Conservation (phyloP, 805 yeast genomes). For the Candida schatavii region DNA sequence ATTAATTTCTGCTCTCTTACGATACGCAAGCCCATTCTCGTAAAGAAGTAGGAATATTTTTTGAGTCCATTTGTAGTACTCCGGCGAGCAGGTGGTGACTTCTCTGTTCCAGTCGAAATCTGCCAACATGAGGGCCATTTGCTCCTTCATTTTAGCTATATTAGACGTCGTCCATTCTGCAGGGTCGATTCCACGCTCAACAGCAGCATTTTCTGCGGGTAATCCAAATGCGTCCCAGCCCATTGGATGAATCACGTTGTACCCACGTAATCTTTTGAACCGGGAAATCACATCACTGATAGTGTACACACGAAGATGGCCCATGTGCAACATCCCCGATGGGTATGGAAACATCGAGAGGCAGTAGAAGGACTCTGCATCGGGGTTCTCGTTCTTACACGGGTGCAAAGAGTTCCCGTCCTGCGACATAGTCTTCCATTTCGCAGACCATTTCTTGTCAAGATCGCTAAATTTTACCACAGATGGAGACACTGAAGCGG, state of each 20-base stretch:
- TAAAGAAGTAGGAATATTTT: constrained; percentile 70
- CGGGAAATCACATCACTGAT: constrained; percentile 83
- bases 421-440: constrained; percentile 42
- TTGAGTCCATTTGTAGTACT: constrained; percentile 92
- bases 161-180: constrained; percentile 78
- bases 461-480: constrained; percentile 23
- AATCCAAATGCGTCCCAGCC: constrained; percentile 99
- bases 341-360: constrained; percentile 96
- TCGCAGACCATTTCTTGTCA: constrained; percentile 52
- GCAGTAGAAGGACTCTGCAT: constrained; percentile 47
- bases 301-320: constrained; percentile 90
- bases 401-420: constrained; percentile 36
- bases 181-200: constrained; percentile 78
- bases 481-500: neutral
- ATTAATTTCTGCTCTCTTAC: constrained; percentile 83
- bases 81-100: constrained; percentile 79
- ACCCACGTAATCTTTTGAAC: constrained; percentile 73
- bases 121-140: constrained; percentile 72
- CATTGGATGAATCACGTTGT: constrained; percentile 88
- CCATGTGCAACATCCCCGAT: constrained; percentile 88
- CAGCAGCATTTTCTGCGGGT: constrained; percentile 98
- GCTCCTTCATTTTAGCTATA: constrained; percentile 82
- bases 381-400: constrained; percentile 16
- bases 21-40: constrained; percentile 79
- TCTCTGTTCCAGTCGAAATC: constrained; percentile 95